These are phyloP conservation scores for Cordyceps cicadae DNA, from an alignment of 2,329 filamentous ascomycete genomes.

Conservation along the genomic window DNA sequence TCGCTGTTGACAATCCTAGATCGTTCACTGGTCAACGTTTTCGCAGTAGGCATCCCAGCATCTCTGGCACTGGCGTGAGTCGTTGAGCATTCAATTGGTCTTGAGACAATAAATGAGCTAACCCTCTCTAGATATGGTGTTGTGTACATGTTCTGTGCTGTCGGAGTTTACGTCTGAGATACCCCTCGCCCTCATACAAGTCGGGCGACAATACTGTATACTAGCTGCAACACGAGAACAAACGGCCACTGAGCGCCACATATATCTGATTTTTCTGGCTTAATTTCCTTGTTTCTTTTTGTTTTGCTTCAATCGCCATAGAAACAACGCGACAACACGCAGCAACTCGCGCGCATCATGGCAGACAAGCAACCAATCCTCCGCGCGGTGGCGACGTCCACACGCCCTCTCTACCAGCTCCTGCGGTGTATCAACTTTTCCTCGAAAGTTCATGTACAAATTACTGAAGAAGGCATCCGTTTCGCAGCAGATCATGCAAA, in stretches of 20 bases:
- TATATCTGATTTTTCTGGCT: conserved; percentile 16
- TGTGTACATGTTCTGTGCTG: conserved; percentile 98
- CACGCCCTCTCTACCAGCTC: conserved; percentile 62
- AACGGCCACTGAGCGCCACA: conserved; percentile 23
- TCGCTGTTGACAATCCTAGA: conserved; percentile 43
- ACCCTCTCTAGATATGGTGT: conserved; percentile 64
- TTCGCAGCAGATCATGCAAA: conserved; percentile 83
- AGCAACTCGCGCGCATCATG: conserved; percentile 18
- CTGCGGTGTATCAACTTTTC: conserved; percentile 52
- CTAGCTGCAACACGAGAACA: conserved; percentile 28
- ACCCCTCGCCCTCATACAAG: conserved; percentile 30
- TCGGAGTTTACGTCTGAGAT: conserved; percentile 92
- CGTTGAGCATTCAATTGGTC: conserved; percentile 4
- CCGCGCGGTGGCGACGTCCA: conserved; percentile 68
- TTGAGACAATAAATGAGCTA: conserved; percentile 13
- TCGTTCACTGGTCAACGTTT: conserved; percentile 69
- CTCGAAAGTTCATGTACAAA: conserved; percentile 56
- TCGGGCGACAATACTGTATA: conserved; percentile 26
- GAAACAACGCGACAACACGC: conserved; percentile 9
- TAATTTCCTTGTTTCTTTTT: conserved; percentile 9
- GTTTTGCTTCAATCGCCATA: conserved; percentile 15
- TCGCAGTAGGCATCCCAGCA: conserved; percentile 73
- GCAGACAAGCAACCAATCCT: conserved; percentile 48
- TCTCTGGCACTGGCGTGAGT: conserved; percentile 84
- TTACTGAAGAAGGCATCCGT: conserved; percentile 75